Conservation (phyloP, 768 basidiomycete genomes). For the Lactifluus pinguis region DNA sequence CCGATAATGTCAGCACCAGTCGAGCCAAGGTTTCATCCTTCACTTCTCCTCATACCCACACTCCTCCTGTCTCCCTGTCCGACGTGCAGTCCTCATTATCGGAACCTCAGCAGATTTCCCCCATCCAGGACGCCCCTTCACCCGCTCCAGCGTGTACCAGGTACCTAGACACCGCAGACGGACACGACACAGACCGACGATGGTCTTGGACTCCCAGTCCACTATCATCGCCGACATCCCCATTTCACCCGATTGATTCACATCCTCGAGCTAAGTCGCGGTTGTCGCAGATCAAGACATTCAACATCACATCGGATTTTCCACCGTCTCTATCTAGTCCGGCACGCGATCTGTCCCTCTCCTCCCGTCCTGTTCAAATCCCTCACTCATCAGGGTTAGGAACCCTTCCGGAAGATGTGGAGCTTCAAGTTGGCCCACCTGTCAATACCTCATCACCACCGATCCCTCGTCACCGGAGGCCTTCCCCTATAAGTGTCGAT, state of each 20-base stretch:
- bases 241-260: neutral
- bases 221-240: neutral
- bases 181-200: neutral
- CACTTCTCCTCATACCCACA: slow-evolving; percentile 24
- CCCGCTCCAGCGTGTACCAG: slow-evolving; percentile 1
- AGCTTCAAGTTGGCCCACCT: slow-evolving; percentile 24
- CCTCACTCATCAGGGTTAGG: slow-evolving; percentile 27
- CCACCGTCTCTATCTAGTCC: slow-evolving; percentile 17
- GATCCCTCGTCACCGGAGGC: slow-evolving; percentile 21
- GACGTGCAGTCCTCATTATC: slow-evolving; percentile 1
- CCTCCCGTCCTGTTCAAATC: slow-evolving; percentile 1
- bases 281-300: neutral
- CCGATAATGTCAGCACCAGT: slow-evolving; percentile 25
- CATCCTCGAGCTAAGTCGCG: neutral
- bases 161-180: neutral
- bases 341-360: slow-evolving; percentile 11
- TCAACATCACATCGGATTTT: slow-evolving; percentile 18
- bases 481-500: slow-evolving; percentile 19
- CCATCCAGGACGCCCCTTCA: neutral
- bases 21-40: slow-evolving; percentile 53
- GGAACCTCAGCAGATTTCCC: neutral
- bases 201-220: neutral
- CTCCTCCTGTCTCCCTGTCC: neutral
- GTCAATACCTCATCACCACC: slow-evolving; percentile 14
- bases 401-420: slow-evolving; percentile 44